phyloP scores from a whole-genome alignment of 176 grass and related monocot species.

The Saccharum officinarum region DNA sequence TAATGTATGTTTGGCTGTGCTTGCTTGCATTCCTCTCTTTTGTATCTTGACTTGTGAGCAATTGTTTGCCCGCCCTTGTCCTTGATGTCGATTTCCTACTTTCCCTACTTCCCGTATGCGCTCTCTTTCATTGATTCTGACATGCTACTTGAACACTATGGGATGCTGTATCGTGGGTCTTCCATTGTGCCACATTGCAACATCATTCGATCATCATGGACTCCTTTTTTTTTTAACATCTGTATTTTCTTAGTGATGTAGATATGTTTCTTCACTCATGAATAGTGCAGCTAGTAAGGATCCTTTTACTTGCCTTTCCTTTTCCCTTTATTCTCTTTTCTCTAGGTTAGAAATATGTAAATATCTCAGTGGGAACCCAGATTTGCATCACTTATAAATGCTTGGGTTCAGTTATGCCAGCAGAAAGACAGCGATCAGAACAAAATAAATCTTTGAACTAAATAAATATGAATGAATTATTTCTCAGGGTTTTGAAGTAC shows the following conservation, averaged over 20 bases:
- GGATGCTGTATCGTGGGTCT: slow-evolving; percentile 10
- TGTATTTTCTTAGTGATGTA: slow-evolving; percentile 8
- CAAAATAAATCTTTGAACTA: slow-evolving; percentile 34
- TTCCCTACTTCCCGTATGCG: slow-evolving; percentile 21
- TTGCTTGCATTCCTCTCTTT: slow-evolving; percentile 25
- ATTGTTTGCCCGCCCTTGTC: slow-evolving; percentile 36
- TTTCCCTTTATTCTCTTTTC: background rate
- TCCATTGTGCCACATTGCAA: slow-evolving; percentile 23
- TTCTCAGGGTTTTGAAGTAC: slow-evolving; percentile 44
- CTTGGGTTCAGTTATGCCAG: background rate
- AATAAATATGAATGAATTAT: slow-evolving; percentile 62
- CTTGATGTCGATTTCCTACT: slow-evolving; percentile 50
- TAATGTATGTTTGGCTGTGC: slow-evolving; percentile 5
- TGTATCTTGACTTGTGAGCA: slow-evolving; percentile 48
- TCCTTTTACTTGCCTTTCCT: slow-evolving; percentile 10
- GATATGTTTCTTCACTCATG: background rate
- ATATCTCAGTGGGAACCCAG: background rate
- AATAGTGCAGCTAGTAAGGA: background rate
- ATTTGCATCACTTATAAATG: background rate
- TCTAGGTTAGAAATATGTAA: background rate
- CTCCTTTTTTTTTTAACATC: background rate
- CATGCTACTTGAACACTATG: slow-evolving; percentile 49
- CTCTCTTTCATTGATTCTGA: slow-evolving; percentile 47
- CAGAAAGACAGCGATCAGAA: background rate
- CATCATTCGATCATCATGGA: slow-evolving; percentile 20